Percentiles rank a stretch among this genome's conserved stretches.
Conservation (phyloP, 2,329 filamentous ascomycete species). For the Phyllosticta citrichinensis region DNA sequence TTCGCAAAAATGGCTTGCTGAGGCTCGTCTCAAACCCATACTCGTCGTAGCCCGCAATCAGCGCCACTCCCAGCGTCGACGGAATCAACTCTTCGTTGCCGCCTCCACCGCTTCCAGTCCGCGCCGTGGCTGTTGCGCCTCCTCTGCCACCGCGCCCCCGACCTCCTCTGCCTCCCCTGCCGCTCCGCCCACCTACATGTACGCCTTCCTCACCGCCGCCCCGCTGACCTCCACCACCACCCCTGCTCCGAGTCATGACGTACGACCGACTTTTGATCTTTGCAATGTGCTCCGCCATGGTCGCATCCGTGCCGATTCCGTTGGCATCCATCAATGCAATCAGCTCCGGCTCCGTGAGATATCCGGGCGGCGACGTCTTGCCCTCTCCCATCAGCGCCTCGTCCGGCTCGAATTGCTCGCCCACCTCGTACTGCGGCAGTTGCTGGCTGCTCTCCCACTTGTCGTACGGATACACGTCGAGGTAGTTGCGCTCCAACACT, state of each 20-base stretch:
- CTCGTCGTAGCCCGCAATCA: slow-evolving; percentile 89
- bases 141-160: slow-evolving; percentile 11
- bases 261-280: slow-evolving; percentile 91
- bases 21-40: slow-evolving; percentile 89
- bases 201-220: slow-evolving; percentile 14
- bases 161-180: slow-evolving; percentile 27
- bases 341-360: slow-evolving; percentile 88
- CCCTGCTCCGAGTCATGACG: slow-evolving; percentile 52
- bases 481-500: slow-evolving; percentile 81
- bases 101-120: slow-evolving; percentile 28
- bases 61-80: slow-evolving; percentile 77
- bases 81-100: slow-evolving; percentile 81
- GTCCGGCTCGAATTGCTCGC: slow-evolving; percentile 76
- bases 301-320: slow-evolving; percentile 95
- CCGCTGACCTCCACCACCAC: slow-evolving; percentile 28
- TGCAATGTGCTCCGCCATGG: slow-evolving; percentile 96
- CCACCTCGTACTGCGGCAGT: slow-evolving; percentile 67
- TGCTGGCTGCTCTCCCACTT: slow-evolving; percentile 86
- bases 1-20: slow-evolving; percentile 89
- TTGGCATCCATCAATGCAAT: slow-evolving; percentile 98
- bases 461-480: slow-evolving; percentile 93
- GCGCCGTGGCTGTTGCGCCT: slow-evolving; percentile 21
- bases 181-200: slow-evolving; percentile 20
- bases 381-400: slow-evolving; percentile 86
- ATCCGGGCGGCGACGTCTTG: slow-evolving; percentile 75